Evolutionary conservation across 2,329 filamentous ascomycete species (phyloP).

Genomic region (Cercospora nicotianae): DNA sequence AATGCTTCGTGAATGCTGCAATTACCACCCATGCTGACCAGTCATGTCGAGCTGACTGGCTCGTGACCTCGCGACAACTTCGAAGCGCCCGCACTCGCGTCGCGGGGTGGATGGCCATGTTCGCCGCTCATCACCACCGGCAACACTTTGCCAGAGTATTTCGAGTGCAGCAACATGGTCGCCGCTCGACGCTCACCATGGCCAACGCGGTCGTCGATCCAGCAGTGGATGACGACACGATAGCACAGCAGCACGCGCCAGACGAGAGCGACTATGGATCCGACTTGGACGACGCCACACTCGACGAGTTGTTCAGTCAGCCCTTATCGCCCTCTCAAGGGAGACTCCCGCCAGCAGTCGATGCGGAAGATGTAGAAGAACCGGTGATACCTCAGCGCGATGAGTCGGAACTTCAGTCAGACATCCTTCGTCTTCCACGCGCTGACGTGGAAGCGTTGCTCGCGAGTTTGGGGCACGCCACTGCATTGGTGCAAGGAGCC

Average conservation of each 20-base stretch:
- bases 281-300: slow-evolving; percentile 59
- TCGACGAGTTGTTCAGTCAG: slow-evolving; percentile 54
- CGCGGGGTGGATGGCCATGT: background rate
- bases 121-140: background rate
- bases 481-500: background rate
- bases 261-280: slow-evolving; percentile 62
- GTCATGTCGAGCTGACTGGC: background rate
- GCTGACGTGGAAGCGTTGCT: slow-evolving; percentile 9
- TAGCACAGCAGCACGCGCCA: slow-evolving; percentile 10
- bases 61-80: slow-evolving; percentile 11
- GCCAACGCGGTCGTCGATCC: background rate
- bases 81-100: background rate
- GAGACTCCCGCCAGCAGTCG: background rate
- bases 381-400: slow-evolving; percentile 26
- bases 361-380: slow-evolving; percentile 25
- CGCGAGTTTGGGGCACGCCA: background rate
- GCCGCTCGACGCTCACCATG: background rate
- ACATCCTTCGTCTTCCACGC: slow-evolving; percentile 21
- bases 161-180: slow-evolving; percentile 10
- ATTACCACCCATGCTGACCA: background rate
- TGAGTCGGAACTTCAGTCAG: slow-evolving; percentile 24
- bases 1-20: background rate
- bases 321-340: slow-evolving; percentile 38
- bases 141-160: slow-evolving; percentile 6
- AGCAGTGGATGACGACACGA: slow-evolving; percentile 17